Percentiles rank a stretch among this genome's conserved stretches.
Conservation (phyloP, 805 yeast species). For the Danielia oregonensis region DNA sequence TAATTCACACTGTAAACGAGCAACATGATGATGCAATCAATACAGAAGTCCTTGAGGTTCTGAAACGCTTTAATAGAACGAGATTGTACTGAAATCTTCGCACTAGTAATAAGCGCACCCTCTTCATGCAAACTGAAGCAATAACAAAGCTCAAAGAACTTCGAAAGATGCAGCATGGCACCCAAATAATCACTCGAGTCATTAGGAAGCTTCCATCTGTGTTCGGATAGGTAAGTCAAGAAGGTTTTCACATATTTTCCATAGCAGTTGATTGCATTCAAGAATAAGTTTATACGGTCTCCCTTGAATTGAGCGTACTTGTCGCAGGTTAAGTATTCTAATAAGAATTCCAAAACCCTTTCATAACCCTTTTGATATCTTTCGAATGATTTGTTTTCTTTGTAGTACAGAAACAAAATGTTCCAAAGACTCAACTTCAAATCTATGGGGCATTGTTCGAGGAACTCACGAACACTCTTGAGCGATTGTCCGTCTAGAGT, state of each 20-base stretch:
- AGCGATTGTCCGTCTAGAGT: constrained; percentile 20
- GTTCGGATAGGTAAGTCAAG: constrained; percentile 19
- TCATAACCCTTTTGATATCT: constrained; percentile 50
- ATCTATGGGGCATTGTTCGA: constrained; percentile 59
- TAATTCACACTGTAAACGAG: constrained; percentile 32
- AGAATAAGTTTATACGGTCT: constrained; percentile 40
- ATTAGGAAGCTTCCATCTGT: constrained; percentile 32
- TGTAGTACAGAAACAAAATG: constrained; percentile 57
- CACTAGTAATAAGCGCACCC: constrained; percentile 34
- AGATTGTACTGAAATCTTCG: constrained; percentile 38
- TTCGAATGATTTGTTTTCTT: constrained; percentile 18
- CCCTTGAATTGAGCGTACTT: constrained; percentile 17
- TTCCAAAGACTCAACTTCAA: constrained; percentile 75
- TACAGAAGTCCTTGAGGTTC: constrained; percentile 43
- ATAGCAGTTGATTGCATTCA: constrained; percentile 51
- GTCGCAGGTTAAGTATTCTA: constrained; percentile 27
- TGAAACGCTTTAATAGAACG: constrained; percentile 42
- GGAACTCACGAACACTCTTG: constrained; percentile 55
- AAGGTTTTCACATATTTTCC: constrained; percentile 47
- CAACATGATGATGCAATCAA: constrained; percentile 34
- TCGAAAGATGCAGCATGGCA: constrained; percentile 21
- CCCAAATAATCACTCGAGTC: constrained; percentile 1
- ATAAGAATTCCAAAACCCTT: constrained; percentile 44
- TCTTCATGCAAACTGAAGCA: constrained; percentile 53
- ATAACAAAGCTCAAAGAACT: constrained; percentile 42